Percentiles rank a stretch among this genome's conserved stretches.
Conservation (phyloP, 2,329 filamentous ascomycete species). For the Gaeumannomyces sp. region DNA sequence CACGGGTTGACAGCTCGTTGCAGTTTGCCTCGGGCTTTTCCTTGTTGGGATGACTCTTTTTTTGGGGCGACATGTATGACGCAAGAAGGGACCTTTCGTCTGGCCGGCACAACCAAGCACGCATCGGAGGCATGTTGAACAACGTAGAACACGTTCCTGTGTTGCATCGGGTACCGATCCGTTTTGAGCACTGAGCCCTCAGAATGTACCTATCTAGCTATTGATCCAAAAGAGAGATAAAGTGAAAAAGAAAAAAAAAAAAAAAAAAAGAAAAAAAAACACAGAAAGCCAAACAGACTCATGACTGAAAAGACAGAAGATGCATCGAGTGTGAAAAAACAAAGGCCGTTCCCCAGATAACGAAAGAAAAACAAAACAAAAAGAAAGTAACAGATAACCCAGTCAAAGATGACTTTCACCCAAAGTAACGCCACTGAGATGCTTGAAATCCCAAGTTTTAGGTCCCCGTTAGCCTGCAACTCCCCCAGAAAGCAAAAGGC, state of each 20-base stretch:
- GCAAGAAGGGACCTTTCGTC: background rate
- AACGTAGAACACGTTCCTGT: background rate
- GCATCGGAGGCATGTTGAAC: background rate
- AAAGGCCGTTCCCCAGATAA: background rate
- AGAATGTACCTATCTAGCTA: background rate
- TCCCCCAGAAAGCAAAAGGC: background rate
- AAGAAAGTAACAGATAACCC: background rate
- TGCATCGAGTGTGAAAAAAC: background rate
- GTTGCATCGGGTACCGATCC: background rate
- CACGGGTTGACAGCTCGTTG: background rate
- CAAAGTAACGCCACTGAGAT: background rate
- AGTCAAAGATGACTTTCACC: background rate
- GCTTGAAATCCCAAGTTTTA: background rate
- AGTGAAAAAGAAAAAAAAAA: background rate
- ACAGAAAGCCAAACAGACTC: background rate
- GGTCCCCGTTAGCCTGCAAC: background rate
- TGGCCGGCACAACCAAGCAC: background rate
- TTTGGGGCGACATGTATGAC: background rate
- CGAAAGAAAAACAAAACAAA: background rate
- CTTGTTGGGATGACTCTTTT: too few species aligned
- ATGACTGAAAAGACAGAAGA: background rate
- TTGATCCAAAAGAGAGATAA: background rate
- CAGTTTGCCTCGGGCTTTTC: too few species aligned
- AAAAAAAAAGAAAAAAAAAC: too few species aligned
- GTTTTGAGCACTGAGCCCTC: background rate